These are phyloP conservation scores for Alternaria rosae DNA, from an alignment of 2,329 filamentous ascomycete genomes.

Conservation along the genomic window DNA sequence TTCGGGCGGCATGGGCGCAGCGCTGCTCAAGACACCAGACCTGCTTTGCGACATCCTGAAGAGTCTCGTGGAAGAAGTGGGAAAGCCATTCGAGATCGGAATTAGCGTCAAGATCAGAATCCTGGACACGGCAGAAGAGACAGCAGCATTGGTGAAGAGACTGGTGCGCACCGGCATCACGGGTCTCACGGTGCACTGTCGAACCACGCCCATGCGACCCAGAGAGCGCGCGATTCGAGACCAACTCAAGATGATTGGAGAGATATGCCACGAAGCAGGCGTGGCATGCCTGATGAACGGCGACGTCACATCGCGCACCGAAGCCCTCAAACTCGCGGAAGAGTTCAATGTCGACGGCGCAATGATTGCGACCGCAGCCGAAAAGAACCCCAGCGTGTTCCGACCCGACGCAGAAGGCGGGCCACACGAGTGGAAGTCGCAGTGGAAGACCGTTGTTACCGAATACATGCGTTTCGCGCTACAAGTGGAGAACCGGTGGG, in stretches of 20 bases:
- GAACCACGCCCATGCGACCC: constrained; percentile 94
- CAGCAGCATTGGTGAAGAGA: constrained; percentile 76
- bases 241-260: constrained; percentile 83
- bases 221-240: constrained; percentile 85
- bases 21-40: constrained; percentile 84
- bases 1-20: constrained; percentile 92
- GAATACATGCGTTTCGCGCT: constrained; percentile 77
- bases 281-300: constrained; percentile 97
- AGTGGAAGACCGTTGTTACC: constrained; percentile 79
- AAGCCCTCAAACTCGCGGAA: constrained; percentile 73
- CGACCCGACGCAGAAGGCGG: constrained; percentile 73
- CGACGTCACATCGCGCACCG: constrained; percentile 78
- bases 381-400: constrained; percentile 91
- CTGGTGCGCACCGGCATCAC: constrained; percentile 90
- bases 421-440: constrained; percentile 56
- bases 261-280: constrained; percentile 80
- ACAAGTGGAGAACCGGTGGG: constrained; percentile 82
- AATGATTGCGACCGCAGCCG: constrained; percentile 95
- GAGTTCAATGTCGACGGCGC: constrained; percentile 91
- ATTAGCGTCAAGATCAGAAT: constrained; percentile 97
- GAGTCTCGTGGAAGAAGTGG: constrained; percentile 80
- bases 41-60: constrained; percentile 82
- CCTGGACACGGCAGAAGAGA: constrained; percentile 77
- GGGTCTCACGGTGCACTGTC: constrained; percentile 91
- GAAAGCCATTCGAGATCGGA: constrained; percentile 80